These are phyloP conservation scores for Exophiala oligosperma DNA, from an alignment of 2,329 filamentous ascomycete genomes.

Conservation along the genomic window DNA sequence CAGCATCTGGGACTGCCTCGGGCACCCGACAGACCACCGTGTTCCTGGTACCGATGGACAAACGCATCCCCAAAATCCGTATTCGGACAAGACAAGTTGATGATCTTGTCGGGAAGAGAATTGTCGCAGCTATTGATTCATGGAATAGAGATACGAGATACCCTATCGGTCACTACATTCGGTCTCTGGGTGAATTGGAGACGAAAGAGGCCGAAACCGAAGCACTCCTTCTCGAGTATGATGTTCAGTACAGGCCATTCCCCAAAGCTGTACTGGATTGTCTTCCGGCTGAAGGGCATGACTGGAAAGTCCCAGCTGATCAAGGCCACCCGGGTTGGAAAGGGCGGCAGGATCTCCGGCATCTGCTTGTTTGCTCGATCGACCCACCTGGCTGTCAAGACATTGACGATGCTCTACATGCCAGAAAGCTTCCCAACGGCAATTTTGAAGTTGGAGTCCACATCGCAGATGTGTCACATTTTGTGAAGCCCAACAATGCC, in stretches of 20 bases:
- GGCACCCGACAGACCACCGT: constrained; percentile 87
- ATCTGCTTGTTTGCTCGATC: constrained; percentile 92
- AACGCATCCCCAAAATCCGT: constrained; percentile 93
- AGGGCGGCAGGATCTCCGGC: constrained; percentile 78
- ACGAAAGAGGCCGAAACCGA: constrained; percentile 98
- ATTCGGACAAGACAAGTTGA: constrained; percentile 87
- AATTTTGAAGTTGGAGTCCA: constrained; percentile 97
- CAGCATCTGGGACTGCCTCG: constrained; percentile 69
- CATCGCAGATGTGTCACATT: constrained; percentile 98
- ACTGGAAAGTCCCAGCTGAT: constrained; percentile 86
- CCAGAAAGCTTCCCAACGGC: constrained; percentile 79
- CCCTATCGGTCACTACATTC: constrained; percentile 89
- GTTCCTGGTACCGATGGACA: constrained; percentile 97
- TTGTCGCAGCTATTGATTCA: constrained; percentile 88
- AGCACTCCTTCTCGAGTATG: constrained; percentile 88
- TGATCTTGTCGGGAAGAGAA: constrained; percentile 85
- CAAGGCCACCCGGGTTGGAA: constrained; percentile 83
- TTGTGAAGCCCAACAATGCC: constrained; percentile 93
- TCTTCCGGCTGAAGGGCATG: constrained; percentile 84
- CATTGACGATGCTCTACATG: constrained; percentile 96
- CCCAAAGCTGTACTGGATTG: constrained; percentile 95
- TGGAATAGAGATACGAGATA: constrained; percentile 95
- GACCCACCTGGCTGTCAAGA: constrained; percentile 95
- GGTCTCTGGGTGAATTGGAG: constrained; percentile 88
- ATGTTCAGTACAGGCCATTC: constrained; percentile 96